These are phyloP conservation scores for Mycena haematopus DNA, from an alignment of 768 basidiomycete species.

Conservation along the genomic window DNA sequence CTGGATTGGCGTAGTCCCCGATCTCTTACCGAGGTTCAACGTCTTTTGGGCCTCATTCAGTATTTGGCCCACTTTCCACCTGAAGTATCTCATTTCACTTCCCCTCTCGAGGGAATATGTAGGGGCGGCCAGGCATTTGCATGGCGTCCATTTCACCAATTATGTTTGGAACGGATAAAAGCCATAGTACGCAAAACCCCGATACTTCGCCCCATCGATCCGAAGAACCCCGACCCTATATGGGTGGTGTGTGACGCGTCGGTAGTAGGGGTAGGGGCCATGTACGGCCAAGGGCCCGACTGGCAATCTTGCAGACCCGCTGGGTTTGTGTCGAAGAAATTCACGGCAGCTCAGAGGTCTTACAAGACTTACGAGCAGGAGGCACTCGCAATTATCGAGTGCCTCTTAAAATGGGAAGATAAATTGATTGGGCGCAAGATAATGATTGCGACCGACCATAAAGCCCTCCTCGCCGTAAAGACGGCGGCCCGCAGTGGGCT, in stretches of 20 bases:
- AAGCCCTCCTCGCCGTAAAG: neutral
- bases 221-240: slow-evolving; percentile 4
- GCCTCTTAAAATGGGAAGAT: neutral
- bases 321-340: no score
- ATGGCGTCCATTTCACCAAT: no score
- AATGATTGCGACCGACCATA: neutral
- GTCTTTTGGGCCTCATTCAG: slow-evolving; percentile 1
- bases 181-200: neutral
- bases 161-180: neutral
- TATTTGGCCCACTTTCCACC: slow-evolving; percentile 4
- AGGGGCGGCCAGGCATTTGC: neutral
- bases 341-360: no score
- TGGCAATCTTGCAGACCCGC: no score
- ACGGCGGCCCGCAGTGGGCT: no score
- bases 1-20: neutral
- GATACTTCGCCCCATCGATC: slow-evolving; percentile 1
- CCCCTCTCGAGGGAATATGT: slow-evolving; percentile 1
- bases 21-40: neutral
- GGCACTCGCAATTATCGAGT: neutral
- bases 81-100: slow-evolving; percentile 2
- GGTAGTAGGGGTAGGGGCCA: no score
- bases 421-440: neutral
- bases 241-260: neutral
- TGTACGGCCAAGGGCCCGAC: no score
- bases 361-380: no score